Base-by-base conservation (phyloP, 306 rosid genomes). In the Alnus rubra region DNA sequence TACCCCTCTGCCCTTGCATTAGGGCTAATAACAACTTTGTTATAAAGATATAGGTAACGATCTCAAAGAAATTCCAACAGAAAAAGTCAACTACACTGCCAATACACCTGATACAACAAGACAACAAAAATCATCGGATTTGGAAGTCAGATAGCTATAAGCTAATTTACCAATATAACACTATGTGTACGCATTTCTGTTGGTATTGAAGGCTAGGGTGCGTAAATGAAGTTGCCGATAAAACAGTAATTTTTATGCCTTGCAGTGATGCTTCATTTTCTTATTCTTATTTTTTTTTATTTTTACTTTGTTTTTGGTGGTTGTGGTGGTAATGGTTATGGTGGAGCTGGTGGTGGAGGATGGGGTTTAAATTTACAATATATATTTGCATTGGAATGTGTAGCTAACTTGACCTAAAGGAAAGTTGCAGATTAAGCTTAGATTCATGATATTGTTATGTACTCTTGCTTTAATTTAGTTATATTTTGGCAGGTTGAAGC, bases 1-100 rank as follows among this genome's bases (percentile, higher is more conserved):
- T 82, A 87, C 97, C 93, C 83, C 98, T 93, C 86, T 88, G 92
- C 86, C 98, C 98, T 96, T 96, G 99, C 98, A 96, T 91, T 84
- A 86, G 87, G 78, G 80, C 79, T 35, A 76, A 80, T 85, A 68
- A 71, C 56, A 80, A 76, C 52, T 81, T 82, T 73, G 76, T 73
- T 52, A 78, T 82, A 39, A 54, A 10, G 82, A 74, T 53, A 81
- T 8, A 74, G 76, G 59, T 74, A 65, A 67, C 65, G 72, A 73
- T 80, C 73, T 23, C 11, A 45, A 76, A 72, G 70, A 72, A 79
- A 78, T 67, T 84, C 82, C 83, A 73, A 72, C 62, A 44, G 76
- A 49, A 84, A 62, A 59, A n/a, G 63, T 35, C 75, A 74, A 10
- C 53, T 73, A 82, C 35, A 62, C 70, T 68, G 47, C 68, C 13